phyloP scores from a whole-genome alignment of 768 basidiomycete species.

The Coprinopsis marcescibilis region DNA sequence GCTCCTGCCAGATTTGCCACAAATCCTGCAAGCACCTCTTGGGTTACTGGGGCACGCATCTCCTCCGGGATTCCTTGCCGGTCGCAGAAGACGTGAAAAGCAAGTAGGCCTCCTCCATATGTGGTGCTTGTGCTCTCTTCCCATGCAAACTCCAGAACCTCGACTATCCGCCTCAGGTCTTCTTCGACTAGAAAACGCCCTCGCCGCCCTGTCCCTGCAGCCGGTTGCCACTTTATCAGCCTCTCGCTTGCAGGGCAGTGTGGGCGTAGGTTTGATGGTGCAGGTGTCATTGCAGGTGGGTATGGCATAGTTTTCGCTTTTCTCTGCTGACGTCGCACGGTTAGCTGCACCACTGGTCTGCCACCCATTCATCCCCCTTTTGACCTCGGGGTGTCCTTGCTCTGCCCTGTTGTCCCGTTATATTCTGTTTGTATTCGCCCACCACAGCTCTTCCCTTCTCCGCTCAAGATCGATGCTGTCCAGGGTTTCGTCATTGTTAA shows the following conservation, averaged over 20 bases:
- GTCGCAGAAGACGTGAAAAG: constrained; percentile 34
- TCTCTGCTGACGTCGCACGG: neutral
- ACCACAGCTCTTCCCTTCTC: neutral
- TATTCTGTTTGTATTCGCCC: neutral
- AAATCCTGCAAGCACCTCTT: constrained; percentile 22
- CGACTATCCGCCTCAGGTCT: neutral
- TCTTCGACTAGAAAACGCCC: neutral
- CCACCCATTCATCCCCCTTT: too few relatives aligned
- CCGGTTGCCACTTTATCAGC: constrained; percentile 19
- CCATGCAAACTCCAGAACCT: constrained; percentile 11
- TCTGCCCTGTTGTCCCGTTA: neutral
- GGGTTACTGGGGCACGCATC: constrained; percentile 17
- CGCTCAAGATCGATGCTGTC: constrained; percentile 16
- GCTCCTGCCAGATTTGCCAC: constrained; percentile 19
- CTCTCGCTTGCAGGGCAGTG: constrained; percentile 21
- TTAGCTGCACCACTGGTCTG: neutral
- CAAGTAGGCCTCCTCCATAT: constrained; percentile 27
- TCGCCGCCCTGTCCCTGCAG: neutral
- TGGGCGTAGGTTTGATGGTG: constrained; percentile 16
- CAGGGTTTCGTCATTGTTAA: constrained; percentile 8
- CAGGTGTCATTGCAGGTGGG: constrained; percentile 17
- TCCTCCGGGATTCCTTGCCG: constrained; percentile 19
- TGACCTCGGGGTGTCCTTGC: too few relatives aligned
- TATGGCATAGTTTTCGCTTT: constrained; percentile 13
- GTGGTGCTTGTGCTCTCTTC: constrained; percentile 20